Conservation (phyloP, 2,329 filamentous ascomycete species). For the Aaosphaeria arxii region DNA sequence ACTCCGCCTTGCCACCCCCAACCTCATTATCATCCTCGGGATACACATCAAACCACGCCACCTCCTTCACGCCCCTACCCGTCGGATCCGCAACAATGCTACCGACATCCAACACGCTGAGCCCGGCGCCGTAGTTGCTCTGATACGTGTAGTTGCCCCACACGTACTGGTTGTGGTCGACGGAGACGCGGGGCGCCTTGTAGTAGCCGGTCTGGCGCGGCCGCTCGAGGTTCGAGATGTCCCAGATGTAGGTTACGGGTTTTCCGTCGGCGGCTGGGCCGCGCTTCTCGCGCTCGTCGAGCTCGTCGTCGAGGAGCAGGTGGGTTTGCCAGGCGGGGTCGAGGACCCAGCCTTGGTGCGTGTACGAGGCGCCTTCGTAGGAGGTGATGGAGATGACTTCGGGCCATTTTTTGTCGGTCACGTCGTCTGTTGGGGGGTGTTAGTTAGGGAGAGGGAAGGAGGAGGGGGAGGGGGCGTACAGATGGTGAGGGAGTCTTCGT, state of each 20-base stretch:
- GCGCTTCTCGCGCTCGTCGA: constrained; percentile 27
- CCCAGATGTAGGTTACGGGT: constrained; percentile 33
- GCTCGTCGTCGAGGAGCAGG: constrained; percentile 39
- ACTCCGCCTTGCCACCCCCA: constrained; percentile 34
- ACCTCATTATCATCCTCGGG: constrained; percentile 38
- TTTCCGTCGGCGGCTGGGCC: constrained; percentile 29
- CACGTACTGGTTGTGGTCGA: constrained; percentile 46
- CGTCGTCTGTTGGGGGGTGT: constrained; percentile 44
- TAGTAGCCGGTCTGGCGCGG: constrained; percentile 42
- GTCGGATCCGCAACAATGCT: constrained; percentile 38
- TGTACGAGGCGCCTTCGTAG: constrained; percentile 58
- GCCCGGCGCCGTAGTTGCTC: constrained; percentile 40
- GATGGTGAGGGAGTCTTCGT: constrained; percentile 52
- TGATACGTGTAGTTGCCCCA: constrained; percentile 41
- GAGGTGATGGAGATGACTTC: constrained; percentile 52
- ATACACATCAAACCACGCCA: constrained; percentile 43
- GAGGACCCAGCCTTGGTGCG: constrained; percentile 57
- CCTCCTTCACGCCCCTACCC: constrained; percentile 36
- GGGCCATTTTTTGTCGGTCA: constrained; percentile 47
- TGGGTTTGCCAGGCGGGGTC: constrained; percentile 33
- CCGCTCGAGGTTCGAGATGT: constrained; percentile 29
- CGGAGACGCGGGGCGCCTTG: constrained; percentile 34
- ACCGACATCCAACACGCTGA: constrained; percentile 39
- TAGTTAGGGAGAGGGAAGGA: constrained; percentile 42
- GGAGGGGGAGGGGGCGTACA: constrained; percentile 31